Base-by-base conservation (phyloP, 2,329 filamentous ascomycete species). In the Pyrenophora teres region DNA sequence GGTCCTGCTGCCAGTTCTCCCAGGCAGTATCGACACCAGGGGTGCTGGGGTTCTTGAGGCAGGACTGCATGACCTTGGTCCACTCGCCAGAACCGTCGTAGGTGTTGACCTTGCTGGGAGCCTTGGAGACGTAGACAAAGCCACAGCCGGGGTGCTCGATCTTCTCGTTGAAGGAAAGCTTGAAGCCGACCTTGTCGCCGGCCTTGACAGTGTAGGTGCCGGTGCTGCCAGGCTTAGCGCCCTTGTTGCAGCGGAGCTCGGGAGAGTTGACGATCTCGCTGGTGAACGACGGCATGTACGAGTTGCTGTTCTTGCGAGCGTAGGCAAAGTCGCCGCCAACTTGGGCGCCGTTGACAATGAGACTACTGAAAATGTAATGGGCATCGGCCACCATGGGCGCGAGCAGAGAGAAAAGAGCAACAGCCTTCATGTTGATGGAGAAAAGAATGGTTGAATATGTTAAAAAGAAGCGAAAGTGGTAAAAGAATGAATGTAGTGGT, bases 31-130 rank as follows among this genome's bases (percentile, higher is more conserved):
- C 67, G 23, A 53, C 40, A 5, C 65, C 66, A 4, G 62, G 60
- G 18, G 33, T 33, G 50, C 53, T 58, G 41, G 58, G 62, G 54
- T 61, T 69, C 46, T 57, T 69, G 7, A 72, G 62, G 15, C 67
- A 70, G 33, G 55, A 64, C 56, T 71, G 61, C 50, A 65, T 65
- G 42, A 71, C 68, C 60, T 74, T 74, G 56, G 65, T 59, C 71
- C 71, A 74, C 40, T 70, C 69, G n/a, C 69, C 80, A 46, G 87
- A 81, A 59, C 87, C 86, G 73, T 91, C 87, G 64, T 88, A 86
- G 31, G 79, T 80, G 65, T 87, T 83, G 53, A 89, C 80, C 69
- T 85, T 87, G 72, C 87, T 83, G 56, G 88, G 78, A 50, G 81
- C 83, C 69, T 78, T 72, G 53, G 63, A 66, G 51, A 74, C 63